Conservation (phyloP, 225 moss, liverwort and hornwort species). For the Pleurozium schreberi region DNA sequence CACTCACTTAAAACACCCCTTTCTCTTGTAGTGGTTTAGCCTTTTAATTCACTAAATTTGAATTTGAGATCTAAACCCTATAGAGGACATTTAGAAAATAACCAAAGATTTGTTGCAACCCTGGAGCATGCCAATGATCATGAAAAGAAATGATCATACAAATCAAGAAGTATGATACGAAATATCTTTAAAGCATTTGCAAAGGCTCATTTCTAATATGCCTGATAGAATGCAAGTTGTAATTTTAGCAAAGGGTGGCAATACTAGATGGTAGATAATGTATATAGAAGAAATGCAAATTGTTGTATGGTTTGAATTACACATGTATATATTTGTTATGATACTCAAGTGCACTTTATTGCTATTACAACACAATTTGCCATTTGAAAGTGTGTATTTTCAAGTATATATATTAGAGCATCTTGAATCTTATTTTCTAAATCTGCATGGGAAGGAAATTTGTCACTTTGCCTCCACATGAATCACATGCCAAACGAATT, state of each 20-base stretch:
- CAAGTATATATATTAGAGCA: too few relatives aligned
- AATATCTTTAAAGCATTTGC: background rate
- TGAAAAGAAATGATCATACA: background rate
- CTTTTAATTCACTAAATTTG: background rate
- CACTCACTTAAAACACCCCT: too few relatives aligned
- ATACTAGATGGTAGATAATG: background rate
- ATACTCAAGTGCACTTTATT: too few relatives aligned
- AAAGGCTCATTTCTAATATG: background rate
- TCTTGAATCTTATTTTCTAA: too few relatives aligned
- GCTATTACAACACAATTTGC: too few relatives aligned
- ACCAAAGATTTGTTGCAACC: background rate
- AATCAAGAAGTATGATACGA: background rate
- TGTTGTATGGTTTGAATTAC: background rate
- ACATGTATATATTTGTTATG: background rate
- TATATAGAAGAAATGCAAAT: background rate
- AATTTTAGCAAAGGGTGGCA: background rate
- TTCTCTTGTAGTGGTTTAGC: too few relatives aligned
- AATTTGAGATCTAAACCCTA: background rate
- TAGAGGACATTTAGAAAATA: background rate
- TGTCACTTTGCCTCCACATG: background rate
- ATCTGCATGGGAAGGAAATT: background rate
- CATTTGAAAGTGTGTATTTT: too few relatives aligned
- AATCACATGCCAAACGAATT: background rate
- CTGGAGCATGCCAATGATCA: rapidly evolving
- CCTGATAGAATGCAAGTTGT: rapidly evolving